A percentile compares a stretch with the other conserved stretches of the same genome.
Evolutionary conservation across 75 land plant species (phyloP).

Genomic region (Selaginella tamariscina): DNA sequence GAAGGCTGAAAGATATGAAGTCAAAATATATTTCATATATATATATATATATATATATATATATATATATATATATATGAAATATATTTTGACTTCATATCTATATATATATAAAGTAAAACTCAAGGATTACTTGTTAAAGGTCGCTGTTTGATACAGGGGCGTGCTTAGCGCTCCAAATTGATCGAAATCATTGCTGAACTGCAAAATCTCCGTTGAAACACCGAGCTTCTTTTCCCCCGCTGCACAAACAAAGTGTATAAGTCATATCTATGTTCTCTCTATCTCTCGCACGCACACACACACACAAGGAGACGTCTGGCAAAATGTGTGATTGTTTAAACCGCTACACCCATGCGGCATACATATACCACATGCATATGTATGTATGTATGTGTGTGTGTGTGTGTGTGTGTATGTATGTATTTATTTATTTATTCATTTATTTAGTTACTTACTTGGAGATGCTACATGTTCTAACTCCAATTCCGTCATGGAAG

Average conservation of each 20-base stretch:
- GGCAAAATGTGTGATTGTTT: too few relatives aligned
- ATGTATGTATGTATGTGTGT: too few relatives aligned
- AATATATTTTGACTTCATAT: neutral
- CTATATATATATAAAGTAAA: neutral
- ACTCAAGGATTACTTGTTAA: slow-evolving; percentile 57
- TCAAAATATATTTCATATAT: neutral
- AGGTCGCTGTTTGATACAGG: slow-evolving; percentile 87
- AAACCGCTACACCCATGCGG: too few relatives aligned
- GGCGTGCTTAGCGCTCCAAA: slow-evolving; percentile 81
- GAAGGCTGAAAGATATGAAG: slow-evolving; percentile 53
- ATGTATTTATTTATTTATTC: too few relatives aligned
- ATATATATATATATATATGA: slow-evolving; percentile 1
- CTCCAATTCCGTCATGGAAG: too few relatives aligned
- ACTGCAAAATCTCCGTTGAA: slow-evolving; percentile 62
- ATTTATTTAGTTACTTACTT: too few relatives aligned
- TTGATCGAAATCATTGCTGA: slow-evolving; percentile 58
- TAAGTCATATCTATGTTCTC: too few relatives aligned
- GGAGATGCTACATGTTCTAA: too few relatives aligned
- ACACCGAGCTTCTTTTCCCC: slow-evolving; percentile 40
- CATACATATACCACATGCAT: too few relatives aligned
- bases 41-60: neutral
- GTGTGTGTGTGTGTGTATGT: too few relatives aligned
- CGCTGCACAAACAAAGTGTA: slow-evolving; percentile 5
- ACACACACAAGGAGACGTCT: too few relatives aligned
- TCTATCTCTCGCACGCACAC: too few relatives aligned